Evolutionary conservation across 1,284 basidiomycete species (phyloP), one percentile per base, ranked within the genome.

Genomic region (Puccinia sorghi): DNA sequence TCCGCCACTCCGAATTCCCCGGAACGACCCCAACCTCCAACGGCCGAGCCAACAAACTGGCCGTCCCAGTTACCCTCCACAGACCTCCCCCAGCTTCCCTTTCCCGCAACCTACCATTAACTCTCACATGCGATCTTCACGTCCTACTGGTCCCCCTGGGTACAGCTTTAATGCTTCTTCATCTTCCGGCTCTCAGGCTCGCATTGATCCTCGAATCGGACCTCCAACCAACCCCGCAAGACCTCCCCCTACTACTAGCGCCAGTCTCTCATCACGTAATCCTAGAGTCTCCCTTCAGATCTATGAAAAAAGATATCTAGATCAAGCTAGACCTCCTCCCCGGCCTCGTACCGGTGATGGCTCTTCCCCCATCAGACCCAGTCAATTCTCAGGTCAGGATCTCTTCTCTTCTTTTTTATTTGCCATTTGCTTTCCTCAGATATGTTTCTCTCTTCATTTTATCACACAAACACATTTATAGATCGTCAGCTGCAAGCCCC

Each of bases 91-190:
- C 39, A 78, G 43, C 46, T 59, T 78, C n/a, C 50, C 67, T 3
- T 71, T 78, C 59, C 76, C 76, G 17, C 76, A 78, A 15, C 76
- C 76, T 54, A 46, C 67, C 13, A 57, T 71, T 39, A 57, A 41
- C 25, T 13, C 73, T 20, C 57, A 66, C 73, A 27, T 66, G 43
- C 41, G 73, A 56, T 32, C 70, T 20, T 25, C 71, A 54, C 54
- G 77, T 22, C n/a, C 66, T 7, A 22, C 73, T 25, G 75, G 52
- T 39, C 46, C 41, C n/a, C 70, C 70, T 8, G 59, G 70, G 37
- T 79, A 72, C 64, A 43, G 22, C 15, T 12, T 22, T 57, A 27
- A 6, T 50, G 25, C 37, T 37, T 15, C 59, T 17, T 15, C 43
- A 7, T 48, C 59, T 7, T 71, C 77, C 63, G 46, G 59, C 17